These are phyloP conservation scores for Cryptosporidium bovis DNA, from an alignment of 169 alveolate genomes.

Conservation along the genomic window DNA sequence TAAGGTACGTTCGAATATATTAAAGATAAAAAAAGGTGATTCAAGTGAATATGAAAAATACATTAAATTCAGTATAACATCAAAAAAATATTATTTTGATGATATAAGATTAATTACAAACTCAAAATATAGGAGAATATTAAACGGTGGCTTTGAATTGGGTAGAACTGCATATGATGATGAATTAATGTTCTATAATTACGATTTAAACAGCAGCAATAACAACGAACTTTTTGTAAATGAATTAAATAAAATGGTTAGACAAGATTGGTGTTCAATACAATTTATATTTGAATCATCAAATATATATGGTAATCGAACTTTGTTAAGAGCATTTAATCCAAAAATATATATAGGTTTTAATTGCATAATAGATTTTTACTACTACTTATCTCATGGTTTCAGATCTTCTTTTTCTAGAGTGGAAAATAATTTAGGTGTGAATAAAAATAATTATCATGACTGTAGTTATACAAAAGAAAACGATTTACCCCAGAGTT, in stretches of 20 bases:
- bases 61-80: conserved; percentile 20
- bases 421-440: not conserved
- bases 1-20: conserved; percentile 17
- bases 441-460: not conserved
- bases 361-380: conserved; percentile 61
- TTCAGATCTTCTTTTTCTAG: conserved; percentile 70
- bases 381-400: conserved; percentile 64
- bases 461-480: not conserved
- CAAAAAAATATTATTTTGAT: conserved; percentile 60
- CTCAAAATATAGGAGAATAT: conserved; percentile 48
- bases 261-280: conserved; percentile 24
- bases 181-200: not conserved
- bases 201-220: not conserved
- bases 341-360: conserved; percentile 59
- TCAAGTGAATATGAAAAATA: not conserved
- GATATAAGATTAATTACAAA: conserved; percentile 58
- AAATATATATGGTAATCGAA: conserved; percentile 17
- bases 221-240: not conserved
- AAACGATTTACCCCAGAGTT: conserved; percentile 9
- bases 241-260: not conserved
- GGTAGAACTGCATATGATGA: conserved; percentile 15
- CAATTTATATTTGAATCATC: conserved; percentile 54
- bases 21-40: not conserved
- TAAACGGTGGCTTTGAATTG: conserved; percentile 27
- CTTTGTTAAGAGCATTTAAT: conserved; percentile 32